Evolutionary conservation across 495 filamentous ascomycete species (phyloP), one percentile per base, ranked within the genome.

Genomic region (Annulohypoxylon moriforme): DNA sequence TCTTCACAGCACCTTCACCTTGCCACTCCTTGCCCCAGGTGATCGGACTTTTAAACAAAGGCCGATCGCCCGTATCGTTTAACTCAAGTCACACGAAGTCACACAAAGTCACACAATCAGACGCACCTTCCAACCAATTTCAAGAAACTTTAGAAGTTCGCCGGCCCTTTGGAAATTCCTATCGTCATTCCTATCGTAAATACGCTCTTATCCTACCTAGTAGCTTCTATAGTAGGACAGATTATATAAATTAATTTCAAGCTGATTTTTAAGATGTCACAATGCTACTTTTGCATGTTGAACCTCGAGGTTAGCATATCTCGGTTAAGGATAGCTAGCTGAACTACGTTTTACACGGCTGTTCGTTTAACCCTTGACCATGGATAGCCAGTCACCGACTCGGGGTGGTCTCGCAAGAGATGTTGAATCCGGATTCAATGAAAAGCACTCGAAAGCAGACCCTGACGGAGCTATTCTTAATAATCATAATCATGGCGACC

Each of bases 171-270:
- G 18, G 13, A 58, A 36, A 50, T 42, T 42, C 2, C 6, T n/a
- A n/a, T 29, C 27, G 27, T 29, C 27, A 29, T 29, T 29, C 46
- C 60, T 42, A 60, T 60, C 24, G 10, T 7, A 53, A 53, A 67
- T 42, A 31, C 27, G 29, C 25, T 27, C n/a, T 58, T 13, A 5
- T 53, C 25, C 29, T 20, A 7, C 31, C 34, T 57, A 11, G 8
- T 38, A 42, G n/a, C 13, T 42, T 42, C 38, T 40, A 8, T 14
- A n/a, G 7, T 6, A 7, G 10, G 24, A 10, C 13, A 18, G 24
- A 46, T 60, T 20, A 18, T 40, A 71, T 71, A 71, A 65, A 71
- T 65, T 60, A 16, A 29, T 59, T 66, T 38, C n/a, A 40, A 24
- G 3, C 14, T 40, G 1, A 0, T 14, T 40, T 40, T 5, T 14